Base-by-base conservation (phyloP, 2,329 filamentous ascomycete species). In the Ascochyta viciae-villosae region DNA sequence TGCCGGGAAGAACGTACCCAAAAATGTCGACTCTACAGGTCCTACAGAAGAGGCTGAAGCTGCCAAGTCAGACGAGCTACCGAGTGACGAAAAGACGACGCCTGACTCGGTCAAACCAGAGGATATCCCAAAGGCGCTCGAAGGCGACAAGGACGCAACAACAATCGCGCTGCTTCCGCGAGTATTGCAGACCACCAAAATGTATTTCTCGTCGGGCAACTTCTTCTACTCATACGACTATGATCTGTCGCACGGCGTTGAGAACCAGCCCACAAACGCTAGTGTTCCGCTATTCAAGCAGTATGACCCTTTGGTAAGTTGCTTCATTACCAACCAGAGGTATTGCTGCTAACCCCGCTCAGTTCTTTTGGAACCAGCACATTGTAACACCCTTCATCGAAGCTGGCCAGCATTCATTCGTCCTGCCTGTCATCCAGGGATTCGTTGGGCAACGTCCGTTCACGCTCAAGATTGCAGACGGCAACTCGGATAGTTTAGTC, bases 161-260 rank as follows among this genome's bases (percentile, higher is more conserved):
- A 74, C 73, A 2, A 54, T 71, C 31, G 64, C 69, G 0, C 58
- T 98, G 29, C 80, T 96, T 10, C 94, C 94, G 1, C 96, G 96
- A 70, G 81, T 98, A 35, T 76, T 99, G 38, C 85, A 89, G 37
- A 96, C 91, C 29, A 88, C 92, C 1, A 91, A 91, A 69, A 85
- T 98, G 51, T 85, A 96, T 57, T 94, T 97, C 70, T 88, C 90
- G 1, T 84, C 87, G 0, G 84, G 85, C 60, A 97, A 91, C 73
- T 98, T 97, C 75, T 98, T 89, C 80, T 99, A 94, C 74, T 93
- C 93, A 0, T 97, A 99, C 74, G 95, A 99, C 62, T 85, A 94
- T 72, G 93, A 99, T 72, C 85, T 99, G 46, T 98, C 95, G 0
- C 85, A 89, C 52, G 87, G 84, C 50, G 73, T 84, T 58, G 73